A percentile compares a stretch with the other conserved stretches of the same genome.
These are phyloP conservation scores for Paracamarosporium sp. DNA, from an alignment of 2,329 filamentous ascomycete genomes.

Conservation along the genomic window DNA sequence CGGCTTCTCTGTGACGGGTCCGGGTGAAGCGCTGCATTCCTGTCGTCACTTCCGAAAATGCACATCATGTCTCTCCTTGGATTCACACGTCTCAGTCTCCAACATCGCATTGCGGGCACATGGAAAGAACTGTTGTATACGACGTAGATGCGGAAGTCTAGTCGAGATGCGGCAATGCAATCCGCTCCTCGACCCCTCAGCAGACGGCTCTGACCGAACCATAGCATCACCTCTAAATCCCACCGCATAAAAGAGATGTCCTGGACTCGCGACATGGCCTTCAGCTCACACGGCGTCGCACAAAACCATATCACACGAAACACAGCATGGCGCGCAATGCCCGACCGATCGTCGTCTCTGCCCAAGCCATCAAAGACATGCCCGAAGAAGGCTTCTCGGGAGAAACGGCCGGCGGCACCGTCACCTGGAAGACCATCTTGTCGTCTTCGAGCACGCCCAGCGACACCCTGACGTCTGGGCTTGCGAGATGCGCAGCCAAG, in stretches of 20 bases:
- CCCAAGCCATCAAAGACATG: neutral
- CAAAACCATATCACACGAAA: neutral
- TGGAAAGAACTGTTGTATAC: no score
- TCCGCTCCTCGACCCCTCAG: neutral
- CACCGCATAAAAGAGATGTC: neutral
- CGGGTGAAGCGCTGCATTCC: neutral
- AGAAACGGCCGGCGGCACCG: constrained; percentile 19
- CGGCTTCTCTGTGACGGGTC: neutral
- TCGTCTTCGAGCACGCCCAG: constrained; percentile 43
- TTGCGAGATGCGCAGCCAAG: constrained; percentile 42
- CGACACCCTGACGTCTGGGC: constrained; percentile 46
- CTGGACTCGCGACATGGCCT: neutral
- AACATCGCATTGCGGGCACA: neutral
- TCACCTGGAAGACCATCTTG: constrained; percentile 52
- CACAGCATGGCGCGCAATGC: neutral
- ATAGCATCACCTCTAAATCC: neutral
- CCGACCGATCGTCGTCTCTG: constrained; percentile 2
- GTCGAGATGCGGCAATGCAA: neutral
- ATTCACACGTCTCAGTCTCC: no score
- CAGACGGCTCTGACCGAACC: neutral
- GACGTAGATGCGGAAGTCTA: neutral
- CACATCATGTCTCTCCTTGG: neutral
- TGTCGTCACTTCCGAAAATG: neutral
- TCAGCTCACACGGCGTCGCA: neutral
- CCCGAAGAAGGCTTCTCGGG: neutral